Evolutionary conservation across 2,329 filamentous ascomycete species (phyloP).

Genomic region (Colletotrichum lini): DNA sequence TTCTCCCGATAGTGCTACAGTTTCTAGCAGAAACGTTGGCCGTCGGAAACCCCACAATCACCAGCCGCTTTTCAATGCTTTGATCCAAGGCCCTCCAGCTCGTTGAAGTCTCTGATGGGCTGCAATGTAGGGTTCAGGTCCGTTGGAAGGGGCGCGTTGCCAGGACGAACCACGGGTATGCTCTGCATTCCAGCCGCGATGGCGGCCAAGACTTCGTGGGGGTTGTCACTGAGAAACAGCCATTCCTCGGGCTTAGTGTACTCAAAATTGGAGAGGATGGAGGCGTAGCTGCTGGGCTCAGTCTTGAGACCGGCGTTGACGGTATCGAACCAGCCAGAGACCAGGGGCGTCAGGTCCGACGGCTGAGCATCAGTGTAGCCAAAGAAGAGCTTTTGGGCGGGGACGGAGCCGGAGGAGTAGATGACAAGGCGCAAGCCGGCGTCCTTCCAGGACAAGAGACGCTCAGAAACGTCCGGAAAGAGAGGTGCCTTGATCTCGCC

Average conservation of each 20-base stretch:
- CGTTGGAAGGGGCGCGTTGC: constrained; percentile 75
- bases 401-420: constrained; percentile 85
- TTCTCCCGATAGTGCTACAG: constrained; percentile 25
- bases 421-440: constrained; percentile 76
- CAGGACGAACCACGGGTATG: constrained; percentile 75
- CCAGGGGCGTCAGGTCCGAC: constrained; percentile 70
- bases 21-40: constrained; percentile 19
- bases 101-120: constrained; percentile 54
- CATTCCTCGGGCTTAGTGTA: constrained; percentile 67
- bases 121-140: constrained; percentile 57
- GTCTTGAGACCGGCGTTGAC: constrained; percentile 84
- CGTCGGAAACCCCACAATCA: constrained; percentile 6
- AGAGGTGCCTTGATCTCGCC: constrained; percentile 80
- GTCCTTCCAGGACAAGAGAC: constrained; percentile 71
- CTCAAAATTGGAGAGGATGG: constrained; percentile 68
- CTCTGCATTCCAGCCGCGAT: constrained; percentile 74
- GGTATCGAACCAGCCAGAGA: constrained; percentile 83
- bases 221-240: constrained; percentile 87
- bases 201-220: constrained; percentile 77
- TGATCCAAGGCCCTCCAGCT: constrained; percentile 31
- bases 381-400: constrained; percentile 86
- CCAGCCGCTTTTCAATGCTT: constrained; percentile 17
- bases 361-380: constrained; percentile 72
- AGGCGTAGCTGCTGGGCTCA: constrained; percentile 75
- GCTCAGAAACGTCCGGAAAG: constrained; percentile 80